Conservation (phyloP, 345 rosid species). For the Bruguiera parviflora region DNA sequence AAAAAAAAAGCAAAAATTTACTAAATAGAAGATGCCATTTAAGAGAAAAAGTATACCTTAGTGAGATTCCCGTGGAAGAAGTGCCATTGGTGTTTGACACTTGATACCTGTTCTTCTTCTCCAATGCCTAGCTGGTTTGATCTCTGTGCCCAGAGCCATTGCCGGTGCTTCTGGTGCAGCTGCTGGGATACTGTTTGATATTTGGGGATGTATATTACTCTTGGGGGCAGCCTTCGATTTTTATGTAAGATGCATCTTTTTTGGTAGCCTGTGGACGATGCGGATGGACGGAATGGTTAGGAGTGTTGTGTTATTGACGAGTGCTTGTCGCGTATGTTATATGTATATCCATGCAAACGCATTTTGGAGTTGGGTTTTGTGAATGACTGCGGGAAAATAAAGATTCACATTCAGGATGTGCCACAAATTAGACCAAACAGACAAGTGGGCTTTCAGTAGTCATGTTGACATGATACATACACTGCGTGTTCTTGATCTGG, state of each 20-base stretch:
- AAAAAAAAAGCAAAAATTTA: too few species aligned
- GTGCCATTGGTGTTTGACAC: too few species aligned
- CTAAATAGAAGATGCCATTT: too few species aligned
- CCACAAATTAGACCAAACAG: not conserved
- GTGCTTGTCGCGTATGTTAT: not conserved
- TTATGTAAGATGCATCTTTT: not conserved
- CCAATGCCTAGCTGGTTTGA: too few species aligned
- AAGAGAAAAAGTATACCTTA: too few species aligned
- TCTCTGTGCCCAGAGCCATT: too few species aligned
- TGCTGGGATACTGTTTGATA: too few species aligned
- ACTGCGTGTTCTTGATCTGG: conserved; percentile 1
- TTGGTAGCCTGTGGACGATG: not conserved
- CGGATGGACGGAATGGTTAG: not conserved
- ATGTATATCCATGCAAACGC: not conserved
- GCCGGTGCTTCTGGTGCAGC: too few species aligned
- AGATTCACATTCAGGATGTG: not conserved
- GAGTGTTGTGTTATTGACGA: not conserved
- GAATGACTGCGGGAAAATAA: not conserved
- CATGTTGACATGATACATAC: not conserved
- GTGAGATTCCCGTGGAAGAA: too few species aligned
- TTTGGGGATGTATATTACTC: too few species aligned
- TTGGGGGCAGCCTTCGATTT: not conserved
- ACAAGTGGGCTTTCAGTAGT: not conserved
- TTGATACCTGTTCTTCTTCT: too few species aligned
- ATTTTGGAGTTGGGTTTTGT: not conserved